Evolutionary conservation across 352 stramenopile species (phyloP).

Genomic region (Phytophthora cajani): DNA sequence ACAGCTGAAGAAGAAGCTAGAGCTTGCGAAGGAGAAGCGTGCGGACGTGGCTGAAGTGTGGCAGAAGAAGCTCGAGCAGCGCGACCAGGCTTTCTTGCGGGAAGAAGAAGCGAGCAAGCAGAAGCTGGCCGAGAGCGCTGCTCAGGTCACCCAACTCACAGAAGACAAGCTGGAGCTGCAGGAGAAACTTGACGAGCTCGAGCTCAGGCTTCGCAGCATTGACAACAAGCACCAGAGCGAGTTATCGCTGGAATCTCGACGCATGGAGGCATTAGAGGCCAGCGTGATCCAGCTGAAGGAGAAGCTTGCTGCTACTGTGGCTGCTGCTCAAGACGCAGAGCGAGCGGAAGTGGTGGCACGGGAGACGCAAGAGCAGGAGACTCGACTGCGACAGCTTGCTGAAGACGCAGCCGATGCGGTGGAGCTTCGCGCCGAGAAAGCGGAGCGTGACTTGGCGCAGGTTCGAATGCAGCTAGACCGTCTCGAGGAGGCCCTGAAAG

Average conservation of each 20-base stretch:
- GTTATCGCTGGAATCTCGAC: constrained; percentile 29
- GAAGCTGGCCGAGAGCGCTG: constrained; percentile 33
- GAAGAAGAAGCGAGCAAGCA: constrained; percentile 58
- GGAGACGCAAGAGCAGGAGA: constrained; percentile 48
- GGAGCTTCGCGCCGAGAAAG: constrained; percentile 48
- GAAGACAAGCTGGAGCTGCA: constrained; percentile 38
- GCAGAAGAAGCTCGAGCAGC: constrained; percentile 37
- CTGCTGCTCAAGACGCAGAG: constrained; percentile 41
- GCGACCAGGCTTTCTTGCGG: constrained; percentile 60
- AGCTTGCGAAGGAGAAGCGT: constrained; percentile 56
- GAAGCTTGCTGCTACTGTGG: constrained; percentile 34
- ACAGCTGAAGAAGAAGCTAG: constrained; percentile 60
- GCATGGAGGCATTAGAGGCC: constrained; percentile 33
- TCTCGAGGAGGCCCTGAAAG: constrained; percentile 57
- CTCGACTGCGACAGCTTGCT: constrained; percentile 47
- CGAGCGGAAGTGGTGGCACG: constrained; percentile 37
- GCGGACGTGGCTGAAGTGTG: constrained; percentile 25
- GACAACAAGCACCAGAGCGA: constrained; percentile 25
- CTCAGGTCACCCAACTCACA: constrained; percentile 33
- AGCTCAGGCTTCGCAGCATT: constrained; percentile 29
- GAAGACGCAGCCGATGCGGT: constrained; percentile 61
- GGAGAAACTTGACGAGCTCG: constrained; percentile 36
- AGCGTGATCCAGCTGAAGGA: constrained; percentile 44
- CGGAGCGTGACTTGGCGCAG: constrained; percentile 38
- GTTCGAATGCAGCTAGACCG: constrained; percentile 40